Conservation (phyloP, 805 yeast species). For the Spathaspora girioi region DNA sequence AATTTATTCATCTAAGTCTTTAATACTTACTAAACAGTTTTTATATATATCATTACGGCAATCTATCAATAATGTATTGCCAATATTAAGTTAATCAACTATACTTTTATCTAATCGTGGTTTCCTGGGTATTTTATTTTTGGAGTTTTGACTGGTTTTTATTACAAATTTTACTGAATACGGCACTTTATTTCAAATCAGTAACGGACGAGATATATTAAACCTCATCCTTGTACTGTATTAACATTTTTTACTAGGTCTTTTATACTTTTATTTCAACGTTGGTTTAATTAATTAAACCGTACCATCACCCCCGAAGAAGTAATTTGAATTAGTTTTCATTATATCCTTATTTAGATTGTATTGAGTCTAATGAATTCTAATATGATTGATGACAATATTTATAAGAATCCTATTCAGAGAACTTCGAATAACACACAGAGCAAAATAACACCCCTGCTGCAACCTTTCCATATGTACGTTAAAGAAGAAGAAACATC, state of each 20-base stretch:
- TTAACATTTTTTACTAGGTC: neutral
- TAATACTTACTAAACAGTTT: neutral
- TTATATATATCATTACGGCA: neutral
- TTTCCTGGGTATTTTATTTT: neutral
- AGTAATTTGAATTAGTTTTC: neutral
- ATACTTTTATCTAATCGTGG: neutral
- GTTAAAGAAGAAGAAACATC: conserved; percentile 3
- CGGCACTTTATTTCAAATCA: neutral
- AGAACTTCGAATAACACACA: conserved; percentile 4
- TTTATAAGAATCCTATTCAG: conserved; percentile 6
- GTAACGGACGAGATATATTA: neutral
- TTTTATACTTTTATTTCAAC: neutral
- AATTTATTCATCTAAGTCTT: neutral
- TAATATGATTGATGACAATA: conserved; percentile 11
- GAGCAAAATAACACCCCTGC: conserved; percentile 2
- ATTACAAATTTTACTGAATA: neutral
- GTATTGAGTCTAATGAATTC: conserved; percentile 2
- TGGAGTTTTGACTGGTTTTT: conserved; percentile 1
- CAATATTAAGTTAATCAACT: neutral
- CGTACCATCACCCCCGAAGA: conserved; percentile 1
- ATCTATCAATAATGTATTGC: neutral
- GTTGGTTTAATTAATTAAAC: neutral
- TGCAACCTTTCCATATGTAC: neutral
- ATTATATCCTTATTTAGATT: conserved; percentile 8
- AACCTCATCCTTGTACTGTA: neutral